These are phyloP conservation scores for Pholiota molesta DNA, from an alignment of 768 basidiomycete species.

Conservation along the genomic window DNA sequence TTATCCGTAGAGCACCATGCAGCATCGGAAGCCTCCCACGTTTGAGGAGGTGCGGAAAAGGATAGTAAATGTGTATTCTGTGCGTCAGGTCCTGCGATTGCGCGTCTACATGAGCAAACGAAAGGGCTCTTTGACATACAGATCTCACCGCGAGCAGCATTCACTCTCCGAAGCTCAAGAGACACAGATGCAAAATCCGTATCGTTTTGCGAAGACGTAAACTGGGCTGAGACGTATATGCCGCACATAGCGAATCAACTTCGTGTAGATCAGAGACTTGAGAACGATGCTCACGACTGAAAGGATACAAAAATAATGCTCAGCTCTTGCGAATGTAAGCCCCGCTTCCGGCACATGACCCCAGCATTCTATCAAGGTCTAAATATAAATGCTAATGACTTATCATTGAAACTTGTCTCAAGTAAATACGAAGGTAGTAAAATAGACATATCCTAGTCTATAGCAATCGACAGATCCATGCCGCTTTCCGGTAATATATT, in stretches of 20 bases:
- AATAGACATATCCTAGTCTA: not conserved
- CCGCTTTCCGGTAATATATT: constrained; percentile 10
- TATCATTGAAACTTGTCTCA: too few relatives aligned
- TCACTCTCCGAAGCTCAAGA: constrained; percentile 43
- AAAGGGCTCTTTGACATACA: not conserved
- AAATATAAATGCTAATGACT: not conserved
- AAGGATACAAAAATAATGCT: too few relatives aligned
- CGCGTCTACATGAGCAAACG: constrained; percentile 3
- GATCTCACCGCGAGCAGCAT: constrained; percentile 60
- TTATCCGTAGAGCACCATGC: not conserved
- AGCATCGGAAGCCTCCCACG: not conserved
- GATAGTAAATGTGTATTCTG: constrained; percentile 33
- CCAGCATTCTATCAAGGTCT: not conserved
- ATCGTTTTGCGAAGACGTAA: constrained; percentile 16
- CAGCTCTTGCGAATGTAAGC: too few relatives aligned
- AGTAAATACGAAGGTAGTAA: not conserved
- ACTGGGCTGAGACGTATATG: constrained; percentile 55
- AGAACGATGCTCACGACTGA: too few relatives aligned
- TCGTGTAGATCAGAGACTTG: too few relatives aligned
- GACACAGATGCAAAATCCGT: constrained; percentile 13
- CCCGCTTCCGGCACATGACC: not conserved
- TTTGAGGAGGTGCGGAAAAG: not conserved
- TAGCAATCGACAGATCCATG: not conserved
- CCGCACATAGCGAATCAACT: constrained; percentile 59
- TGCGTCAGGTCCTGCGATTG: constrained; percentile 64